Percentiles rank a stretch among this genome's conserved stretches.
Conservation (phyloP, 352 stramenopile species). For the Phytophthora europaea region DNA sequence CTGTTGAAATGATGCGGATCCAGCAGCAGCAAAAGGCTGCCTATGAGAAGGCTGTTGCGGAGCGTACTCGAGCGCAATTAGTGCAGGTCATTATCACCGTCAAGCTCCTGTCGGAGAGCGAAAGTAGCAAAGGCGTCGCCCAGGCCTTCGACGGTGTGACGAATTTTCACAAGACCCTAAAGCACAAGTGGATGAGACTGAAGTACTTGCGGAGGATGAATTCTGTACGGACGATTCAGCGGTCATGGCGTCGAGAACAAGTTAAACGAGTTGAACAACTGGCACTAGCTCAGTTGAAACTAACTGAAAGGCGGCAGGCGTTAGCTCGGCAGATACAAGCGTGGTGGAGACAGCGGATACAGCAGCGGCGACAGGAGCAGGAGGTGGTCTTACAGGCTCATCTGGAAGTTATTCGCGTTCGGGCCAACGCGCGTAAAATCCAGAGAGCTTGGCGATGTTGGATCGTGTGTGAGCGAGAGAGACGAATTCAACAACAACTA, state of each 20-base stretch:
- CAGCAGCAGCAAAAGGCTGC: constrained; percentile 31
- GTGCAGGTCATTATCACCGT: constrained; percentile 48
- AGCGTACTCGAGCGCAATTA: constrained; percentile 36
- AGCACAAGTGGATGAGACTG: constrained; percentile 20
- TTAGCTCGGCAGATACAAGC: constrained; percentile 27
- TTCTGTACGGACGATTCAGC: constrained; percentile 37
- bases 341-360: constrained; percentile 29
- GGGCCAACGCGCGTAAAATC: constrained; percentile 16
- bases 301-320: constrained; percentile 15
- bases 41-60: constrained; percentile 30
- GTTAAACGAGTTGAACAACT: constrained; percentile 23
- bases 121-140: constrained; percentile 17
- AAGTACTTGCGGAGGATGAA: constrained; percentile 23
- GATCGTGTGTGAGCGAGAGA: background rate
- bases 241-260: constrained; percentile 27
- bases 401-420: constrained; percentile 8
- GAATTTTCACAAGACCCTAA: constrained; percentile 12
- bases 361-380: constrained; percentile 23
- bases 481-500: constrained; percentile 4
- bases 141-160: constrained; percentile 19
- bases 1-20: constrained; percentile 19
- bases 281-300: constrained; percentile 11
- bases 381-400: constrained; percentile 7
- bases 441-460: constrained; percentile 10
- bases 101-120: constrained; percentile 41